phyloP scores from a whole-genome alignment of 2,329 filamentous ascomycete genomes.

The Pseudocercospora eumusae region DNA sequence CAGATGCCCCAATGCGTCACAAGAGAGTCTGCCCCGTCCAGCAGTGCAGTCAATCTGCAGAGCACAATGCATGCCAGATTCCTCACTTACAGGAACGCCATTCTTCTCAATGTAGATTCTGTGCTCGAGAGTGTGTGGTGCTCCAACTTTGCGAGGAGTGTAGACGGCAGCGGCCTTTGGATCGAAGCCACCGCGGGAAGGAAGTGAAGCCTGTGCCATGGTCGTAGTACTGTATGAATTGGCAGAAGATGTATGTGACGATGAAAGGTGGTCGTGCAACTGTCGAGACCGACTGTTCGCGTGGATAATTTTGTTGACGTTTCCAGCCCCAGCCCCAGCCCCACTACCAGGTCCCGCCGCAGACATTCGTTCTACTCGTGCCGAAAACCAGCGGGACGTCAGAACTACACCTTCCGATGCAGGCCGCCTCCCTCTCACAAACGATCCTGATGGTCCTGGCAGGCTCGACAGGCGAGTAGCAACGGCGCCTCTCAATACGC shows the following conservation, averaged over 20 bases:
- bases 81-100: constrained; percentile 66
- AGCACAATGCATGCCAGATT: not conserved
- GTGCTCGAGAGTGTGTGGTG: constrained; percentile 92
- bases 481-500: constrained; percentile 20
- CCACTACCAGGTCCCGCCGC: constrained; percentile 26
- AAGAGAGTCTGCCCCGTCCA: not conserved
- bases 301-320: constrained; percentile 30
- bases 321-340: constrained; percentile 30
- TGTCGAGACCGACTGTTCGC: constrained; percentile 28
- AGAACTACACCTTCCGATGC: constrained; percentile 11
- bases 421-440: constrained; percentile 5
- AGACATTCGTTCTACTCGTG: constrained; percentile 16
- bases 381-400: constrained; percentile 20
- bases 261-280: constrained; percentile 29
- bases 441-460: not conserved
- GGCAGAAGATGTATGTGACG: constrained; percentile 11
- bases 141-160: constrained; percentile 80
- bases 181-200: constrained; percentile 37
- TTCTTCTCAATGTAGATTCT: constrained; percentile 98
- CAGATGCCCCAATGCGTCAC: not conserved
- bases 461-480: constrained; percentile 6
- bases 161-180: constrained; percentile 66
- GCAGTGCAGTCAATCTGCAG: not conserved
- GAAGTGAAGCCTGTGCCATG: constrained; percentile 29
- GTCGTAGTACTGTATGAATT: constrained; percentile 19